Conservation (phyloP, 2,329 filamentous ascomycete species). For the Penicillium sp. region DNA sequence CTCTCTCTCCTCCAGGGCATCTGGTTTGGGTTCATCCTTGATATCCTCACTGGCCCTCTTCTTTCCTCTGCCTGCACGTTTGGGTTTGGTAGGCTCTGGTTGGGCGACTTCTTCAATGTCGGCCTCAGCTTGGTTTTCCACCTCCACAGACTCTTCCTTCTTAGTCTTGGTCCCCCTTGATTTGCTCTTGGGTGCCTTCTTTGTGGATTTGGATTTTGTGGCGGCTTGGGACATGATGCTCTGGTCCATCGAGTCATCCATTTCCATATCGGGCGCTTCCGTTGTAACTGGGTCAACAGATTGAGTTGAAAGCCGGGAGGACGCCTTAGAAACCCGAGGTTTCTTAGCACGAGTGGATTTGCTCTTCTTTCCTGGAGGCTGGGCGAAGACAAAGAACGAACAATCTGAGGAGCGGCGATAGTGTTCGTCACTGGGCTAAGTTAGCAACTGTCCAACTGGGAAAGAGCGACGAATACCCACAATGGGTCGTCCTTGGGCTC, state of each 20-base stretch:
- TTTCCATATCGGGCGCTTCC: constrained; percentile 36
- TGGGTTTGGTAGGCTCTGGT: constrained; percentile 30
- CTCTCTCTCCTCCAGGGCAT: constrained; percentile 12
- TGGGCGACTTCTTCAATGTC: constrained; percentile 22
- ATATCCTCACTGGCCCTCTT: constrained; percentile 58
- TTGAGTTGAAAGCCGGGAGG: constrained; percentile 51
- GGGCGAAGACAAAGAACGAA: constrained; percentile 66
- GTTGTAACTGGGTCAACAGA: constrained; percentile 39
- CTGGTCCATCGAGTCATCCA: constrained; percentile 49
- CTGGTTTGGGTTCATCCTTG: constrained; percentile 19
- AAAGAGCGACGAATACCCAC: constrained; percentile 44
- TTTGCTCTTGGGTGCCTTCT: constrained; percentile 34
- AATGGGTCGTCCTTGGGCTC: constrained; percentile 83
- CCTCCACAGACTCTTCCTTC: constrained; percentile 39
- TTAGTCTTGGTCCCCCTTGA: constrained; percentile 32
- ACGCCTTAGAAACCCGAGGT: constrained; percentile 58
- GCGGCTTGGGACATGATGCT: constrained; percentile 46
- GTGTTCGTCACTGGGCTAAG: constrained; percentile 64
- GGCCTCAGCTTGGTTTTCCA: constrained; percentile 27
- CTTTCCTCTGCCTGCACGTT: constrained; percentile 41
- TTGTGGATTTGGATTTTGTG: constrained; percentile 47
- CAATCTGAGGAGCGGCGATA: constrained; percentile 68
- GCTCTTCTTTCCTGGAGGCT: constrained; percentile 42
- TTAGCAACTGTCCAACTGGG: constrained; percentile 10
- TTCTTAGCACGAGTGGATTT: constrained; percentile 52